Evolutionary conservation across 306 rosid species (phyloP), one percentile per base, ranked within the genome.

Genomic region (Acmispon strigosus): DNA sequence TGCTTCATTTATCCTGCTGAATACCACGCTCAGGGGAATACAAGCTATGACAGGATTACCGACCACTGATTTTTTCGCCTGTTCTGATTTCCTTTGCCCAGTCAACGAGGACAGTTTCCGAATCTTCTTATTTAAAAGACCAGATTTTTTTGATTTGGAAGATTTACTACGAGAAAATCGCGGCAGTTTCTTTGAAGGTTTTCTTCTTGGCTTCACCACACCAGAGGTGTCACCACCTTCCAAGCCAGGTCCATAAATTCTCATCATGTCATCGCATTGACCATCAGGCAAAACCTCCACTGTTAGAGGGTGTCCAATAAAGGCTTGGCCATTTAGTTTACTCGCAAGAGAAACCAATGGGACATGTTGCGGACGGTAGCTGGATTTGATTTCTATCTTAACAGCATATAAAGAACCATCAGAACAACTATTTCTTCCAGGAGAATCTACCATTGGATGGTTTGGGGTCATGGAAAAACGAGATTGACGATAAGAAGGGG

Each of bases 271-370:
- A 32, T 81, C 86, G 22, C 82, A 82, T 32, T 65, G 45, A 51
- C 91, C 84, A 24, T 87, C 83, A 10, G 50, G 71, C 79, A 87
- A 76, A 56, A 52, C 82, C 88, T 87, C 93, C 11, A 86, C 77
- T 4, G 87, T 75, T n/a, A 90, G 72, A 55, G 89, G 91, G 85
- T 90, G 94, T 20, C 96, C 96, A 29, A 87, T 82, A 53, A 90
- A 76, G 59, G 94, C 90, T 80, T 86, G 82, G 41, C 94, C 86
- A 43, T 77, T 86, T 82, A 86, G 67, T 75, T 90, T 86, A 79
- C 96, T 90, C 87, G 73, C 88, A 27, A 86, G 86, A 18, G 94
- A 90, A 79, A 90, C 94, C 78, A 90, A 29, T 0, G 94, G 96
- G 32, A 86, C 94, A 83, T 86, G 94, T 20, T 81, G 87, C 34